Evolutionary conservation across 257 asterid species (phyloP).

Genomic region (Penstemon eatonii): DNA sequence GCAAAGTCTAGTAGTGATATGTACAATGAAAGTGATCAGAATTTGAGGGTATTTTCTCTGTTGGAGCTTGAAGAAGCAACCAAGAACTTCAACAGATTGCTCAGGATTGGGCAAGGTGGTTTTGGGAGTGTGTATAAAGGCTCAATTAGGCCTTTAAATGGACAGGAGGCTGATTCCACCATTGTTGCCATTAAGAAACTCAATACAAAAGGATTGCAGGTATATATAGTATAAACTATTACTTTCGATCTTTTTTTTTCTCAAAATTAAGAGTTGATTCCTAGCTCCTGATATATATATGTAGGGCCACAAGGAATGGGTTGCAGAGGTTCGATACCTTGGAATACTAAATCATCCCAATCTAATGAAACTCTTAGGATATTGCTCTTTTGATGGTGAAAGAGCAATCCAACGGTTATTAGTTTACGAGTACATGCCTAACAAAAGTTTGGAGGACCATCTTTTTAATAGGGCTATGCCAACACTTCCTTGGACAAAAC

Average conservation of each 20-base stretch:
- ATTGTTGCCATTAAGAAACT: constrained; percentile 85
- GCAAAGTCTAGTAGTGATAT: constrained; percentile 63
- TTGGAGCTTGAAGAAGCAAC: constrained; percentile 75
- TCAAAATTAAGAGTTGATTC: too few relatives aligned
- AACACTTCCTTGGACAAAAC: constrained; percentile 65
- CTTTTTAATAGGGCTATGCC: constrained; percentile 65
- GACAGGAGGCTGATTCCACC: constrained; percentile 39
- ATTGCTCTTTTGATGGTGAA: constrained; percentile 83
- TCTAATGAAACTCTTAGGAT: constrained; percentile 88
- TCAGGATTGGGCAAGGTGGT: constrained; percentile 91
- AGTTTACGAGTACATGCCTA: constrained; percentile 85
- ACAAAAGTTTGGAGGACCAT: constrained; percentile 90
- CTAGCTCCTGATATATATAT: background rate
- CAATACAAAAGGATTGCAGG: constrained; percentile 78
- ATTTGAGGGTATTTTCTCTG: constrained; percentile 59
- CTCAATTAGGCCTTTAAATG: constrained; percentile 40
- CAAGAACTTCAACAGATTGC: constrained; percentile 57
- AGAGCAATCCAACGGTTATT: constrained; percentile 83
- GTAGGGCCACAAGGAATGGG: constrained; percentile 95
- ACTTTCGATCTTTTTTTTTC: too few relatives aligned
- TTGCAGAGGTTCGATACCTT: constrained; percentile 90
- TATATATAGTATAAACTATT: too few relatives aligned
- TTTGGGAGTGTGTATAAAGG: constrained; percentile 92
- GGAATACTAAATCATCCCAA: constrained; percentile 83
- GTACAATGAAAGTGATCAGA: constrained; percentile 60